These are phyloP conservation scores for Yamadazyma akitaensis DNA, from an alignment of 805 yeast genomes.

Conservation along the genomic window DNA sequence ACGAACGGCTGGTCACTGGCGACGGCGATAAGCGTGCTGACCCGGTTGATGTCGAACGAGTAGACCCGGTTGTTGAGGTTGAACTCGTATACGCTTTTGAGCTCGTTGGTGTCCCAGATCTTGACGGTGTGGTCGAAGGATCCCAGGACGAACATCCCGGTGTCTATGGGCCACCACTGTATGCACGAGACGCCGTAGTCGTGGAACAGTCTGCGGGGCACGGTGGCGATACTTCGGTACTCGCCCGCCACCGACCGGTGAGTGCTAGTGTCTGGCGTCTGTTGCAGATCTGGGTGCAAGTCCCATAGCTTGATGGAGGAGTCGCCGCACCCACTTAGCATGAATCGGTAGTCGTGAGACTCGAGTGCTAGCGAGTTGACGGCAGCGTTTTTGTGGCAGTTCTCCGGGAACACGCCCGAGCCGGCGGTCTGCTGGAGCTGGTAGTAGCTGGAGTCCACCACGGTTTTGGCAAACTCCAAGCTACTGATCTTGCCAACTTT, in stretches of 20 bases:
- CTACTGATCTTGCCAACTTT: slow-evolving; percentile 26
- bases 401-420: slow-evolving; percentile 33
- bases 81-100: slow-evolving; percentile 66
- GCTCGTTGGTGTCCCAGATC: slow-evolving; percentile 73
- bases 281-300: slow-evolving; percentile 19
- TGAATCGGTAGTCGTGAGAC: slow-evolving; percentile 35
- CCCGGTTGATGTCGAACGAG: slow-evolving; percentile 51
- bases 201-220: slow-evolving; percentile 48
- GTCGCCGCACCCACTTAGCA: slow-evolving; percentile 74
- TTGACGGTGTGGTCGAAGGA: slow-evolving; percentile 77
- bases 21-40: slow-evolving; percentile 60
- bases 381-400: slow-evolving; percentile 48
- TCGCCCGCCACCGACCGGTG: too few relatives aligned
- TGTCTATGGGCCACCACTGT: slow-evolving; percentile 87
- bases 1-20: slow-evolving; percentile 70
- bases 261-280: background rate
- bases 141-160: slow-evolving; percentile 79
- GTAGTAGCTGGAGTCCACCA: slow-evolving; percentile 37
- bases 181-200: slow-evolving; percentile 68
- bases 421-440: slow-evolving; percentile 21
- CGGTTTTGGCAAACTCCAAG: slow-evolving; percentile 31
- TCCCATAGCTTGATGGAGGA: slow-evolving; percentile 70
- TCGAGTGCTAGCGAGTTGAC: slow-evolving; percentile 64
- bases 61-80: slow-evolving; percentile 61
- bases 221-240: slow-evolving; percentile 31